These are phyloP conservation scores for Paracorniculantispora psalliotae DNA, from an alignment of 2,329 filamentous ascomycete species.

Conservation along the genomic window DNA sequence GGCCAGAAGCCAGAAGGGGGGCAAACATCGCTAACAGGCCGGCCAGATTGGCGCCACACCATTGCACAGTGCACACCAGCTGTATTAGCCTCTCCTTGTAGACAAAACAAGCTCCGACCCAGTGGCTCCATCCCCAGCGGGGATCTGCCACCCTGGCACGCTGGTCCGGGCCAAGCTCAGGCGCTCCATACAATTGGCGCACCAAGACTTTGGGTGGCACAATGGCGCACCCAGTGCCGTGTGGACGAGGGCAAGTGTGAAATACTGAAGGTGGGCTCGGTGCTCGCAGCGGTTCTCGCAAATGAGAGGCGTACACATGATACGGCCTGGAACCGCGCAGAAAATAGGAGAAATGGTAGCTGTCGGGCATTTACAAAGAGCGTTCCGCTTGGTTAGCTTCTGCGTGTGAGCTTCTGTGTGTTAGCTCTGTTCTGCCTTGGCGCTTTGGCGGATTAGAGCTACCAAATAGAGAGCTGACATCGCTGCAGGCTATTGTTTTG, in stretches of 20 bases:
- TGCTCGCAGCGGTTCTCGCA: constrained; percentile 7
- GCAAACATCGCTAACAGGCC: neutral
- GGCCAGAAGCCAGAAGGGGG: neutral
- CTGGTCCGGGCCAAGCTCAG: neutral
- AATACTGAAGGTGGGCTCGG: neutral
- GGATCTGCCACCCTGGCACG: neutral
- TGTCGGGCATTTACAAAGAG: too few relatives aligned
- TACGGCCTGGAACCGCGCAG: neutral
- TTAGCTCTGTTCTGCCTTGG: neutral
- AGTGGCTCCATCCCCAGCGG: neutral
- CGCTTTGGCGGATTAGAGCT: neutral
- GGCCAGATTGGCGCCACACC: neutral
- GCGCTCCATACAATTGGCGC: neutral
- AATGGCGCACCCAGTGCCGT: neutral
- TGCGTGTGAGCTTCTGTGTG: too few relatives aligned
- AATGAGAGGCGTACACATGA: constrained; percentile 2
- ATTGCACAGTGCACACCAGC: neutral
- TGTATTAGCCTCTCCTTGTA: neutral
- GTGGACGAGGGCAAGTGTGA: neutral
- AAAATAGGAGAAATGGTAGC: neutral
- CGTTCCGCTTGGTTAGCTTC: too few relatives aligned
- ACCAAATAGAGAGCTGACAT: neutral
- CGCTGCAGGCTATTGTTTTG: neutral
- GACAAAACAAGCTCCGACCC: neutral
- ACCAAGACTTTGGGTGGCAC: neutral